Evolutionary conservation across 225 moss, liverwort and hornwort species (phyloP).

Genomic region (Neckera pumila): DNA sequence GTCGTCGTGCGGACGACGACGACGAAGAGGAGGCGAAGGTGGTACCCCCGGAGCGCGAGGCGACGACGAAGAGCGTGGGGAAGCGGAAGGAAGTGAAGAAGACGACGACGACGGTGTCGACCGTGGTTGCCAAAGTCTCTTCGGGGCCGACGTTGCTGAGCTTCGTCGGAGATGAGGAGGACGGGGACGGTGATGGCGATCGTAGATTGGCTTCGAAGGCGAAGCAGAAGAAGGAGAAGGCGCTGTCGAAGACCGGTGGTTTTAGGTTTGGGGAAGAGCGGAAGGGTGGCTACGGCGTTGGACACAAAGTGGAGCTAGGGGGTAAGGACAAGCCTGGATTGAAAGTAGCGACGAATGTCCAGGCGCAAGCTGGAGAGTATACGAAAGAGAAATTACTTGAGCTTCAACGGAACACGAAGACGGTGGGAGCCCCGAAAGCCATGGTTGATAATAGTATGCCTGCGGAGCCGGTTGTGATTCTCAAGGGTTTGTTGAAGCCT

Average conservation of each 20-base stretch:
- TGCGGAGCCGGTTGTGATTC: constrained; percentile 70
- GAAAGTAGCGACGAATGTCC: constrained; percentile 60
- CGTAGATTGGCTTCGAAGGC: constrained; percentile 20
- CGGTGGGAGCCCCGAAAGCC: constrained; percentile 57
- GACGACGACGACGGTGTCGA: background rate
- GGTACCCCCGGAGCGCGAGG: background rate
- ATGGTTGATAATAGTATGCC: constrained; percentile 50
- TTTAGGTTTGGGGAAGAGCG: constrained; percentile 65
- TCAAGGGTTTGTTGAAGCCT: constrained; percentile 91
- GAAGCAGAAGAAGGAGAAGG: constrained; percentile 35
- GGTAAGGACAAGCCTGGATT: constrained; percentile 54
- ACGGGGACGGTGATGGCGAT: constrained; percentile 31
- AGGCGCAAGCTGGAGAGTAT: constrained; percentile 83
- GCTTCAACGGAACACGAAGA: constrained; percentile 79
- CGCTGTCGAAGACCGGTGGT: constrained; percentile 13
- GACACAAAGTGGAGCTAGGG: constrained; percentile 59
- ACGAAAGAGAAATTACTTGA: constrained; percentile 92
- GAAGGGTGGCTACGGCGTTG: constrained; percentile 51
- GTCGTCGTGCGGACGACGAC: constrained; percentile 43
- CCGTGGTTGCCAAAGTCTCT: constrained; percentile 19
- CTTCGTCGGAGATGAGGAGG: constrained; percentile 87
- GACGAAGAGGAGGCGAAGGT: constrained; percentile 25
- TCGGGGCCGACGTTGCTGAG: constrained; percentile 60
- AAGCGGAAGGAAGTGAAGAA: constrained; percentile 38
- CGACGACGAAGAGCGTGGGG: background rate